Evolutionary conservation across 139 green algal species (phyloP), one percentile per base, ranked within the genome.

Genomic region (Gonium pectorale): DNA sequence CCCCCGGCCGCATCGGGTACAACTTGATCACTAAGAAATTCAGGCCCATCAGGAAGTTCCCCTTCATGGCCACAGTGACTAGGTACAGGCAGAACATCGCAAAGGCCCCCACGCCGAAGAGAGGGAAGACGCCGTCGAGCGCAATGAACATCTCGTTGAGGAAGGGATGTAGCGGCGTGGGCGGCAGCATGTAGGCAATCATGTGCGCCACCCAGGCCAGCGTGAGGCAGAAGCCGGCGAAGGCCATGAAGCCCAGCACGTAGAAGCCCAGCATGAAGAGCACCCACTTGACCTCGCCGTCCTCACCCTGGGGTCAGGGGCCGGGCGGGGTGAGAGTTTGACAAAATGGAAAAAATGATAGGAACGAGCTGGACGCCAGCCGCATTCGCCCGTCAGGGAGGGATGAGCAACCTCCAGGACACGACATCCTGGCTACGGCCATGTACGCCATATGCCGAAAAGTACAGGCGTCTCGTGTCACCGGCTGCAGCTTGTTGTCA

Each of bases 51-150:
- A 98, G 94, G 81, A 96, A 97, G 86, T 96, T 96, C 46, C 97
- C 97, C 87, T 63, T 67, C 60, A 78, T 86, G 64, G 64, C 66
- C 21, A 62, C 71, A 19, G 51, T 81, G 49, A 98, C 93, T 37
- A 98, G 88, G 89, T 99, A 99, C 79, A 99, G 97, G 86, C 94
- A 98, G 91, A 98, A 99, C 49, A 97, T 35, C 15, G 90, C 92
- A 86, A 99, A 99, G 22, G 95, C 91, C 0, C 88, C 75, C 0
- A 93, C 96, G n/a, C 97, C 97, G 86, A 99, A 96, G 24, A 99
- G 86, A 22, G 93, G 89, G 72, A 98, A 99, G 24, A 93, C 95
- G 59, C 81, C 71, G 89, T 99, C 96, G 81, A 98, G 89, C 66
- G 89, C 88, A 51, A 95, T 91, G 89, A 99, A 99, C 31, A 98